Evolutionary conservation across 2,329 filamentous ascomycete genomes (phyloP), one percentile per base, ranked within the genome.

Genomic region (Periconia macrospinosa): DNA sequence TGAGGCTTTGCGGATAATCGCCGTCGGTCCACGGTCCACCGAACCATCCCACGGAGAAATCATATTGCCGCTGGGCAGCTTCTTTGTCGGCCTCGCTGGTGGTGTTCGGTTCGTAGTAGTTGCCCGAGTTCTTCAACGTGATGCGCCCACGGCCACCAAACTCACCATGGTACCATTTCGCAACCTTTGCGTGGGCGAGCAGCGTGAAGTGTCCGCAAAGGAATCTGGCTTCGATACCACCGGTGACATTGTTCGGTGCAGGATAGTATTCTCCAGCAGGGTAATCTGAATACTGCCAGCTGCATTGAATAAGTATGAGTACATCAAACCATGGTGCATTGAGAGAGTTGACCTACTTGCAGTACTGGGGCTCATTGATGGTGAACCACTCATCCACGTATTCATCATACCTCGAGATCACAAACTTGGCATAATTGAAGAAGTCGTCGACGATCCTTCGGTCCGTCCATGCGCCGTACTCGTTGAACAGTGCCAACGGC

Each of bases 21-120:
- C 75, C 73, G 51, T 79, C 75, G 6, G 72, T 72, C 77, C 77
- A 81, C n/a, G 74, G 72, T 2, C 76, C 77, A 17, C 73, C 74
- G 52, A 79, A 79, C 76, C 76, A 79, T 6, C 76, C 76, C 19
- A 76, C 66, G 47, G 65, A 67, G 58, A 77, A 78, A 54, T 76
- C 74, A 47, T 71, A 76, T 52, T 71, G 70, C n/a, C 75, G 66
- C 49, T 75, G 71, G 5, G 66, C 64, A 6, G 75, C 72, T 11
- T 67, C 59, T n/a, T 65, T 59, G 52, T 77, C 75, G 6, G 57
- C 73, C 17, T 65, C 53, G 11, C 61, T 68, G n/a, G 69, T 70
- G 30, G 68, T 69, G 47, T 74, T 74, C 17, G 73, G 67, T 49
- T 75, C 67, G 49, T 65, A 75, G 59, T 76, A 77, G 61, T 78